Conservation (phyloP, 2,329 filamentous ascomycete species). For the Westerdykella ornata region DNA sequence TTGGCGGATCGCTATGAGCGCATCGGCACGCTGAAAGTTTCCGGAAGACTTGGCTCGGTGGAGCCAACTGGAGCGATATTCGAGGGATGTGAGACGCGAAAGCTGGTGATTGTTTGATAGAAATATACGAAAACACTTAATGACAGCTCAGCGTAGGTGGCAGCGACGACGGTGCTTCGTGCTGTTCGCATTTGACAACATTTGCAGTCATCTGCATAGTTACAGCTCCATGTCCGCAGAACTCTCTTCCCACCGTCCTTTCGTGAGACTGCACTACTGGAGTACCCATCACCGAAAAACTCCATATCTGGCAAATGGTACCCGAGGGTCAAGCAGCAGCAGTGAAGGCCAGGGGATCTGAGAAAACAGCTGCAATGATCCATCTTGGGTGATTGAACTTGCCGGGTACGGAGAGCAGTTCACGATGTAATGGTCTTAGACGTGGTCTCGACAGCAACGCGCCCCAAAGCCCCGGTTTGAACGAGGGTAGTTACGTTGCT, state of each 20-base stretch:
- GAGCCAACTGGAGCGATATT: neutral
- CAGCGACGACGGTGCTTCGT: conserved; percentile 45
- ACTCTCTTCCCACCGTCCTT: conserved; percentile 48
- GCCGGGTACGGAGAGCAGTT: conserved; percentile 55
- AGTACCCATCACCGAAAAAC: conserved; percentile 42
- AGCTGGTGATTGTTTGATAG: neutral
- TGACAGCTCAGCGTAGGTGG: too few species aligned
- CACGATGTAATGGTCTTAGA: conserved; percentile 56
- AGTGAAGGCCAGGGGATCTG: conserved; percentile 45
- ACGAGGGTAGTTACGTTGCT: conserved; percentile 52
- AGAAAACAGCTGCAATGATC: conserved; percentile 52
- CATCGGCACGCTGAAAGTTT: conserved; percentile 1
- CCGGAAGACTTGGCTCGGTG: neutral
- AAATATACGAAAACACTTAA: too few species aligned
- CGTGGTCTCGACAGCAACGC: conserved; percentile 62
- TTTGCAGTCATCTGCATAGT: conserved; percentile 55
- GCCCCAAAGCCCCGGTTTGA: conserved; percentile 58
- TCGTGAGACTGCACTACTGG: conserved; percentile 10
- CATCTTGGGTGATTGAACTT: conserved; percentile 54
- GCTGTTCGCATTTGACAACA: conserved; percentile 58
- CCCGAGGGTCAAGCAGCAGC: conserved; percentile 56
- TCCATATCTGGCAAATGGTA: conserved; percentile 55
- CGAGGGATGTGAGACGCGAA: neutral
- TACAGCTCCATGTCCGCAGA: conserved; percentile 59
- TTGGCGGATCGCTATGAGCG: neutral